Evolutionary conservation across 345 rosid genomes (phyloP), one percentile per base, ranked within the genome.

Genomic region (Eucalyptus pauciflora): DNA sequence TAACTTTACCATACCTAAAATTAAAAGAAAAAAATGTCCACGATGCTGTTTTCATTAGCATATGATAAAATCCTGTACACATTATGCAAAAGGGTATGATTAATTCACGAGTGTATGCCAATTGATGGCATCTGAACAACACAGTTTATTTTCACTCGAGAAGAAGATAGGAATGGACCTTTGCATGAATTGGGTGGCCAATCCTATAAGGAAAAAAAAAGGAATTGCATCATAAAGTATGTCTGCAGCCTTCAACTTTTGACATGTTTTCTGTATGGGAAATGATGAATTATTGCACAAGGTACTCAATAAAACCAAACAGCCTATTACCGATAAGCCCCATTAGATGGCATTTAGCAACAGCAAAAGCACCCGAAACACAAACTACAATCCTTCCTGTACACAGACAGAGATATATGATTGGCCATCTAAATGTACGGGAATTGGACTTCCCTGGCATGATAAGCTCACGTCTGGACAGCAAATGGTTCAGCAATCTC

Each of bases 161-260:
- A 54, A 60, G 62, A 33, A 37, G 54, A 13, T 18, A 52, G 11
- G n/a, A 9, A 87, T 85, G 92, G 89, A 95, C 99, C 96, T 97
- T 96, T 87, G 93, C 92, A 86, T 96, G 99, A 97, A 95, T 94
- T 46, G 99, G 97, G 89, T 94, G 93, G 81, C 97, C 97, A 25
- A 93, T 87, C 90, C 98, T 94, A 83, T 94, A 45, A 91, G 71
- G 50, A 87, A 83, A 98, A 98, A 98, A 95, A 92, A 89, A 90
- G 99, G 97, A 89, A 97, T 92, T 58, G 99, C 97, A 92, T 96
- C 97, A 64, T 92, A 94, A 89, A 97, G 94, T 88, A 96, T 92
- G 58, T 90, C 91, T 62, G 86, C 89, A 87, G 92, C 37, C 91
- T 94, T 94, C 95, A 96, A 60, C 90, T 92, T 96, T 90, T 93